Evolutionary conservation across 1,284 basidiomycete species (phyloP).

Genomic region (Ustanciosporium gigantosporum): DNA sequence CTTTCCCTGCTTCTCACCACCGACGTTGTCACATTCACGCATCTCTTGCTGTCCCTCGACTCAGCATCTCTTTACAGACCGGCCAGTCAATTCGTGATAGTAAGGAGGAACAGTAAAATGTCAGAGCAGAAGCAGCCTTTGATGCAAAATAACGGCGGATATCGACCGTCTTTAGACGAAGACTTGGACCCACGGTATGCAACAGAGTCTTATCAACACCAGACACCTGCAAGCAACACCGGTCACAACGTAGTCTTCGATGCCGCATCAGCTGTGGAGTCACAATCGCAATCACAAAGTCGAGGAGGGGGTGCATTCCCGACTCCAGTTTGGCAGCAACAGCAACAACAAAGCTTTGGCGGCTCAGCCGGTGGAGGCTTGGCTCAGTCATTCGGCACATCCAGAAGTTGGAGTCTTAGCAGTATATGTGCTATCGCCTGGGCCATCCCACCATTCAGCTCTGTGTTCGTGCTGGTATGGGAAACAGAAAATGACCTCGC

Average conservation of each 20-base stretch:
- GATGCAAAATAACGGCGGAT: slow-evolving; percentile 12
- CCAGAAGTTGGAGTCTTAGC: slow-evolving; percentile 39
- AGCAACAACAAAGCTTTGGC: background rate
- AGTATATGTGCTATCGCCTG: slow-evolving; percentile 46
- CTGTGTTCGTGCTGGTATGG: slow-evolving; percentile 44
- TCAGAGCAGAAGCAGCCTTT: slow-evolving; percentile 29
- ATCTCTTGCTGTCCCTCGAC: too few relatives aligned
- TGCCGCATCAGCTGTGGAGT: slow-evolving; percentile 24
- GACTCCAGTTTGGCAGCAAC: slow-evolving; percentile 11
- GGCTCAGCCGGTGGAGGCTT: slow-evolving; percentile 1
- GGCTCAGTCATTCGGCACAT: slow-evolving; percentile 26
- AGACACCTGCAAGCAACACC: slow-evolving; percentile 1
- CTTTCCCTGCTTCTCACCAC: too few relatives aligned
- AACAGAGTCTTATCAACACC: slow-evolving; percentile 46
- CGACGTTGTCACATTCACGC: too few relatives aligned
- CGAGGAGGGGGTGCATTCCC: background rate
- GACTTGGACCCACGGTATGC: slow-evolving; percentile 48
- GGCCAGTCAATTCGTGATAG: too few relatives aligned
- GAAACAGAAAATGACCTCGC: slow-evolving; percentile 54
- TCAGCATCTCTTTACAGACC: too few relatives aligned
- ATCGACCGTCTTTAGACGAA: slow-evolving; percentile 35
- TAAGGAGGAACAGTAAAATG: slow-evolving; percentile 7
- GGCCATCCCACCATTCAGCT: slow-evolving; percentile 48
- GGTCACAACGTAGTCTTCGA: slow-evolving; percentile 22
- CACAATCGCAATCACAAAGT: slow-evolving; percentile 10